Conservation (phyloP, 148 eudicot genomes). For the Camellia lanceoleosa region DNA sequence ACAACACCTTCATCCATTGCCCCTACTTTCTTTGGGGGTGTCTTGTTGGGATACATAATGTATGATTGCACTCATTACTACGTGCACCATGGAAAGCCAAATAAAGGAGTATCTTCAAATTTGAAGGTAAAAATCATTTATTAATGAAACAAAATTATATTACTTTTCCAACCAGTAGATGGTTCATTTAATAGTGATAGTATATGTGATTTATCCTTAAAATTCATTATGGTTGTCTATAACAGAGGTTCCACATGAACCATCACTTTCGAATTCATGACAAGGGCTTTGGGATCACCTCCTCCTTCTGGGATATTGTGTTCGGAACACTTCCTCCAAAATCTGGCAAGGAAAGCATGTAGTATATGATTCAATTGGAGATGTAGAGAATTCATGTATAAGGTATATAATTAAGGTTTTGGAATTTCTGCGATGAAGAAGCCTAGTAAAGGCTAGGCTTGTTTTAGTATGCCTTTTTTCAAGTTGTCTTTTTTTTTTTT, state of each 20-base stretch:
- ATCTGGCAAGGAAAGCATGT: slow-evolving; percentile 24
- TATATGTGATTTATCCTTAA: too few relatives aligned
- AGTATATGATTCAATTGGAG: slow-evolving; percentile 19
- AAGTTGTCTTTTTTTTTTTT: too few relatives aligned
- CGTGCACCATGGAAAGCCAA: slow-evolving; percentile 92
- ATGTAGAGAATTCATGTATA: background rate
- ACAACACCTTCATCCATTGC: slow-evolving; percentile 58
- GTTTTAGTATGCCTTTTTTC: too few relatives aligned
- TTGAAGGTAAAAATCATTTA: slow-evolving; percentile 59
- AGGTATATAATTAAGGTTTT: background rate
- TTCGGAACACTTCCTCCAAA: slow-evolving; percentile 74
- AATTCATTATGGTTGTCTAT: background rate
- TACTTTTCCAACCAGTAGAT: too few relatives aligned
- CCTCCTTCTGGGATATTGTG: slow-evolving; percentile 54
- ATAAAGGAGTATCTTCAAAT: slow-evolving; percentile 43
- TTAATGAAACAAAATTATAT: too few relatives aligned
- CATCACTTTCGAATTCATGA: slow-evolving; percentile 74
- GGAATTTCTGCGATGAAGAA: too few relatives aligned
- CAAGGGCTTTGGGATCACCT: slow-evolving; percentile 83
- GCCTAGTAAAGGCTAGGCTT: too few relatives aligned
- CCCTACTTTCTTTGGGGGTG: slow-evolving; percentile 87
- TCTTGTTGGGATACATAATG: slow-evolving; percentile 77
- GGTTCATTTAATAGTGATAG: too few relatives aligned
- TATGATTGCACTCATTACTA: slow-evolving; percentile 94
- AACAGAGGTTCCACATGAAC: slow-evolving; percentile 80